phyloP scores from a whole-genome alignment of 1,284 basidiomycete species.

The Neotropicomus parvogracilis region DNA sequence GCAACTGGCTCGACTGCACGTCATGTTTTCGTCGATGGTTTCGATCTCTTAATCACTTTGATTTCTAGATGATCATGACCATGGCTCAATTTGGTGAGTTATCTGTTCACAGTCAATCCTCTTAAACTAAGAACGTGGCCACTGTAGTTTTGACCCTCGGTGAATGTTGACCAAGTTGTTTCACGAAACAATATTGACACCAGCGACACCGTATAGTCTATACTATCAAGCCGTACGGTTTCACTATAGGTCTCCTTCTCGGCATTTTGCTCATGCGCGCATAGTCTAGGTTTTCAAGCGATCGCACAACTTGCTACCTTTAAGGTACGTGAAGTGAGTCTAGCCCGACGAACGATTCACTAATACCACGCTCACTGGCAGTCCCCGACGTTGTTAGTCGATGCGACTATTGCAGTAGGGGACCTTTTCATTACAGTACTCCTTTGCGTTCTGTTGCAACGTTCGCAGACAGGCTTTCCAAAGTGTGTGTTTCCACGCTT shows the following conservation, averaged over 20 bases:
- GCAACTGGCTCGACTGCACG: slow-evolving; percentile 9
- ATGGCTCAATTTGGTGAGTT: slow-evolving; percentile 48
- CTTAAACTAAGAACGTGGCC: slow-evolving; percentile 3
- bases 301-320: slow-evolving; percentile 35
- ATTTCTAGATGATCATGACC: slow-evolving; percentile 34
- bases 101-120: not conserved
- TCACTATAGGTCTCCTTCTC: not conserved
- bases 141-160: slow-evolving; percentile 16
- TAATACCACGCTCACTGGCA: slow-evolving; percentile 7
- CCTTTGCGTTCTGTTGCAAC: slow-evolving; percentile 53
- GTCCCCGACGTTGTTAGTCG: slow-evolving; percentile 49
- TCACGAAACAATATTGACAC: slow-evolving; percentile 2
- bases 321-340: slow-evolving; percentile 19
- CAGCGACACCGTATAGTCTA: slow-evolving; percentile 32
- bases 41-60: not conserved
- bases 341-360: not conserved
- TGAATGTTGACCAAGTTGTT: slow-evolving; percentile 9
- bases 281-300: slow-evolving; percentile 32
- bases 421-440: slow-evolving; percentile 50
- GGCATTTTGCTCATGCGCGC: slow-evolving; percentile 13
- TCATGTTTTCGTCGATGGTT: not conserved
- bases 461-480: slow-evolving; percentile 53
- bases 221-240: slow-evolving; percentile 37
- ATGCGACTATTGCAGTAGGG: slow-evolving; percentile 49
- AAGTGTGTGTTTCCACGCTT: slow-evolving; percentile 31